Conservation (phyloP, 345 rosid genomes). For the Hirschfeldia incana region DNA sequence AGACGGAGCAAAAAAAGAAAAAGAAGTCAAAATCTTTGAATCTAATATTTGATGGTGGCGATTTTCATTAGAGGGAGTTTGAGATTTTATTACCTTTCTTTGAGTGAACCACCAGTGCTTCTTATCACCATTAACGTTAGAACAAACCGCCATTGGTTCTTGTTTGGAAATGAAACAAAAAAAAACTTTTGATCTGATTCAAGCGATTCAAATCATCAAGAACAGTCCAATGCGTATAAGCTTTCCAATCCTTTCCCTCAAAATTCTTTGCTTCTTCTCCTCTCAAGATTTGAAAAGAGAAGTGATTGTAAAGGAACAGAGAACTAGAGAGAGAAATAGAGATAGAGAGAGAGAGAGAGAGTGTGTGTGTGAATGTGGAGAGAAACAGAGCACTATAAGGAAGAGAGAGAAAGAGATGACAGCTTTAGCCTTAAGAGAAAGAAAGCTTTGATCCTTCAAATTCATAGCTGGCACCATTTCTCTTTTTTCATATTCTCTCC, state of each 20-base stretch:
- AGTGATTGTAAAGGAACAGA: constrained; percentile 22
- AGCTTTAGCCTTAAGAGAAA: constrained; percentile 75
- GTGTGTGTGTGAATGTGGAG: constrained; percentile 22
- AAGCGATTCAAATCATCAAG: not conserved
- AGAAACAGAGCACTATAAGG: constrained; percentile 37
- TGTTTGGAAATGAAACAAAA: not conserved
- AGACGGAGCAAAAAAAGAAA: not conserved
- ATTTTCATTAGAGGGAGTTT: not conserved
- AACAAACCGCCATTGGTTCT: constrained; percentile 36
- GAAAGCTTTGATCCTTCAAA: constrained; percentile 81
- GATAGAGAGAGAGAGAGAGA: constrained; percentile 1
- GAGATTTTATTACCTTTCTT: constrained; percentile 53
- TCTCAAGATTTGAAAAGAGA: constrained; percentile 28
- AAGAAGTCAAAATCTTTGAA: not conserved
- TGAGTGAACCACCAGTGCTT: constrained; percentile 95
- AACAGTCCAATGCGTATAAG: not conserved
- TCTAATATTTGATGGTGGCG: not conserved
- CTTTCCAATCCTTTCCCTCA: not conserved
- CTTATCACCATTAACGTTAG: constrained; percentile 49
- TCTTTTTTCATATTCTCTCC: constrained; percentile 44
- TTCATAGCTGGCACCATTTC: constrained; percentile 82
- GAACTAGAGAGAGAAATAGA: constrained; percentile 7
- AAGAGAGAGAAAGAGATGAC: constrained; percentile 45
- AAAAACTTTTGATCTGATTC: not conserved
- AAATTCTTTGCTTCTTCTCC: constrained; percentile 33